Evolutionary conservation across 2,329 filamentous ascomycete species (phyloP), one percentile per base, ranked within the genome.

Genomic region (Talaromyces rugulosus): DNA sequence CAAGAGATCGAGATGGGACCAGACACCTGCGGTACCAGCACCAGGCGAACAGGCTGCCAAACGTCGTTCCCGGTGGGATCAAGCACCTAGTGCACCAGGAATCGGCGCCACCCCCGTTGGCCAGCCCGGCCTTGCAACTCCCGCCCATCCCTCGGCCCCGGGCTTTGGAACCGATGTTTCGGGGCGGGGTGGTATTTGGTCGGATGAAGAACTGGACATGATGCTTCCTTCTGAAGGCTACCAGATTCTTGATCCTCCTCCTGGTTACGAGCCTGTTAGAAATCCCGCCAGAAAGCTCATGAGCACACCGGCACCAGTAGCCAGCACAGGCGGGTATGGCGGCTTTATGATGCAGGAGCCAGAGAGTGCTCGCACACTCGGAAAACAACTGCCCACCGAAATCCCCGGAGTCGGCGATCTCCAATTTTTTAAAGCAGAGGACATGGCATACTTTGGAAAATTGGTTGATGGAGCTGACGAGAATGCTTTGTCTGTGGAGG

Each of bases 311-410:
- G 83, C 87, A 14, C 86, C 91, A n/a, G 75, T 80, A 44, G 70
- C 77, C 54, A 80, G 78, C 58, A 82, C 90, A 28, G 86, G 85
- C 53, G 83, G 82, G 30, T 80, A 84, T 64, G 86, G 85, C 50
- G 95, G 95, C 2, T 99, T 98, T 79, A 95, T 96, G 89, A 96
- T 97, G 87, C 95, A 98, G 74, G 92, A 99, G 68, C 91, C 92
- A 8, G 92, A 96, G 68, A 92, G 90, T 72, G 87, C 88, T 63
- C 86, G 92, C 66, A 82, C 90, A 56, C 86, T 94, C 72, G 92
- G 92, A 67, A 96, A 96, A 78, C 91, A 96, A 68, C 86, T 98
- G 70, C 92, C 94, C 8, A 96, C 92, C 4, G 94, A 98, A 72
- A 97, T 99, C 42, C 93, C 95, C 3, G 95, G 95, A 44, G 92